Conservation (phyloP, 495 filamentous ascomycete genomes). For the Xylaria acuta region DNA sequence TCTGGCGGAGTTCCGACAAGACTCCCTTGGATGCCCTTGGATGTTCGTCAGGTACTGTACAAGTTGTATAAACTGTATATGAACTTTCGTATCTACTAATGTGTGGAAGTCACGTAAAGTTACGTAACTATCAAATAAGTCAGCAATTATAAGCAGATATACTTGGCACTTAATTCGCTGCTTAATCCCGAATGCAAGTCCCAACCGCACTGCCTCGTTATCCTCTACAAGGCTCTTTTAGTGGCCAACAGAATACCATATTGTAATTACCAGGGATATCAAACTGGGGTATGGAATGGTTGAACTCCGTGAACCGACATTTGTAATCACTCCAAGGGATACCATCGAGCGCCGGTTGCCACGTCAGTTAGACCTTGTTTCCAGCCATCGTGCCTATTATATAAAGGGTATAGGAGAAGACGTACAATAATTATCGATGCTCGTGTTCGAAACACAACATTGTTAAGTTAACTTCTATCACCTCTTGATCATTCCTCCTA, state of each 20-base stretch:
- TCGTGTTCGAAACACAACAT: background rate
- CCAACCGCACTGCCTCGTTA: background rate
- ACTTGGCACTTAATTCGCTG: background rate
- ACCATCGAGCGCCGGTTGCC: background rate
- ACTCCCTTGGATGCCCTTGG: too few species aligned
- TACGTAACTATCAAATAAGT: background rate
- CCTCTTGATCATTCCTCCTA: background rate
- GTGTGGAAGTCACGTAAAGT: background rate
- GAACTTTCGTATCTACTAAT: too few species aligned
- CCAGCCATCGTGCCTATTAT: background rate
- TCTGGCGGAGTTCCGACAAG: background rate
- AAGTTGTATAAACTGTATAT: too few species aligned
- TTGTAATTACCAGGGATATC: background rate
- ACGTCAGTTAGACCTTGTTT: background rate
- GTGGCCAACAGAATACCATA: background rate
- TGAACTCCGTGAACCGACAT: background rate
- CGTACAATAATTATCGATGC: background rate
- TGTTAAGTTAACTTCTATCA: background rate
- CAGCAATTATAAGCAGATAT: background rate
- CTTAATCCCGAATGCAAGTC: background rate
- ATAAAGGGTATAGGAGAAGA: background rate
- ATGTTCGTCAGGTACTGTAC: too few species aligned
- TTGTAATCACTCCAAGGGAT: background rate
- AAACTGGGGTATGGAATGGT: background rate
- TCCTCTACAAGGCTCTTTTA: background rate